A percentile compares a stretch with the other conserved stretches of the same genome.
Conservation (phyloP, 2,329 filamentous ascomycete genomes). For the Claviceps cyperi region DNA sequence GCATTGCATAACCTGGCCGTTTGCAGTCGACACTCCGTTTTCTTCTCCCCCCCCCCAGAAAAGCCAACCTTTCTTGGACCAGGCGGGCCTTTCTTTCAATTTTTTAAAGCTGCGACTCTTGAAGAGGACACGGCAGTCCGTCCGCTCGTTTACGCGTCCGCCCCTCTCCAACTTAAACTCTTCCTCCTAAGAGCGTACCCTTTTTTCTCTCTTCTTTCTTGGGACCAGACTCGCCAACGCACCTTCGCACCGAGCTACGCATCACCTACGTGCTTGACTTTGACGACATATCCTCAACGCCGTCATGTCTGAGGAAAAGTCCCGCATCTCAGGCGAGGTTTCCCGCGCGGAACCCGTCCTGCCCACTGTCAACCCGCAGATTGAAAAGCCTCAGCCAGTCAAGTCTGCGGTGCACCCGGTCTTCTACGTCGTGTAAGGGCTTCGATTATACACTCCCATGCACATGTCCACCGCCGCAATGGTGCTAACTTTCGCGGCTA, state of each 20-base stretch:
- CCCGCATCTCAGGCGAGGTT: constrained; percentile 66
- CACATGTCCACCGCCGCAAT: background rate
- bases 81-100: background rate
- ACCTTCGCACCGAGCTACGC: constrained; percentile 3
- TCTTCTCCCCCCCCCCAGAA: background rate
- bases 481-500: background rate
- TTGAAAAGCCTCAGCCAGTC: constrained; percentile 53
- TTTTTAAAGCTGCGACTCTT: background rate
- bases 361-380: constrained; percentile 65
- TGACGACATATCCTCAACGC: background rate
- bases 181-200: background rate
- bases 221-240: constrained; percentile 8
- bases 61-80: constrained; percentile 2
- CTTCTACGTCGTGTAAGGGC: constrained; percentile 62
- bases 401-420: constrained; percentile 59
- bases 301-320: constrained; percentile 56
- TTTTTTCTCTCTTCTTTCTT: constrained; percentile 10
- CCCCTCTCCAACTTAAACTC: constrained; percentile 6
- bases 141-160: constrained; percentile 26
- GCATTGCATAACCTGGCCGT: constrained; percentile 19
- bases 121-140: constrained; percentile 19
- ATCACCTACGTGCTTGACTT: background rate
- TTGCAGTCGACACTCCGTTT: background rate
- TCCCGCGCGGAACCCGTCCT: constrained; percentile 51
- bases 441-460: background rate